These are phyloP conservation scores for Bombardia bombarda DNA, from an alignment of 495 filamentous ascomycete genomes.

Conservation along the genomic window DNA sequence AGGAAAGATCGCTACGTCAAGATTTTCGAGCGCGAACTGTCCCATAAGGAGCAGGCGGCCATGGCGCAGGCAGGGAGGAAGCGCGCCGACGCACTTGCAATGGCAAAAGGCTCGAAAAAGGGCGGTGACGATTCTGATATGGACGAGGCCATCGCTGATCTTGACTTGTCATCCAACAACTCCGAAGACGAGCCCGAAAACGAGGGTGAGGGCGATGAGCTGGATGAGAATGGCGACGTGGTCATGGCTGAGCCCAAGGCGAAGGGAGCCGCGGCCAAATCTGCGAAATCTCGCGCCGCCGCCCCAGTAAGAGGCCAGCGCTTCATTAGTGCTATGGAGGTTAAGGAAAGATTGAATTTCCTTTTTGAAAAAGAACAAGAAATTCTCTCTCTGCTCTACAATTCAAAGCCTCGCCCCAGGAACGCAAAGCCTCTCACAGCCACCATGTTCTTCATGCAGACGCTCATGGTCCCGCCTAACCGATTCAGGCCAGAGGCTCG, in stretches of 20 bases:
- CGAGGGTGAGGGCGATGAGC: conserved; percentile 41
- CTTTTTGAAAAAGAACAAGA: conserved; percentile 85
- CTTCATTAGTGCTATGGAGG: conserved; percentile 68
- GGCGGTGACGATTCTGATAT: conserved; percentile 13
- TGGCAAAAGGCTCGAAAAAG: conserved; percentile 28
- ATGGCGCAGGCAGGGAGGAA: conserved; percentile 67
- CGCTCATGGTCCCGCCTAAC: conserved; percentile 81
- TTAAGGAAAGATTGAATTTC: conserved; percentile 62
- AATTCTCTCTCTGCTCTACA: conserved; percentile 73
- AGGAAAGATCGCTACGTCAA: conserved; percentile 83
- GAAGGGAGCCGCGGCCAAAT: conserved; percentile 17
- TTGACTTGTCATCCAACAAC: conserved; percentile 43
- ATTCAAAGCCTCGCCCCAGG: conserved; percentile 52
- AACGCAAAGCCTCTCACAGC: conserved; percentile 46
- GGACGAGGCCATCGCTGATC: conserved; percentile 68
- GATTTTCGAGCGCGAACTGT: conserved; percentile 80
- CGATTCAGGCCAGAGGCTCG: conserved; percentile 84
- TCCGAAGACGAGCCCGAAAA: conserved; percentile 38
- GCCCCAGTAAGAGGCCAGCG: conserved; percentile 37
- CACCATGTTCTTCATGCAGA: conserved; percentile 90
- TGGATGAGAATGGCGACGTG: conserved; percentile 46
- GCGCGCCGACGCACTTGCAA: conserved; percentile 50
- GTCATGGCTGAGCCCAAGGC: conserved; percentile 37
- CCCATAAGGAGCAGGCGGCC: conserved; percentile 57
- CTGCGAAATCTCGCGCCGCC: background rate